A percentile compares a stretch with the other conserved stretches of the same genome.
Conservation (phyloP, 2,329 filamentous ascomycete genomes). For the Shiraia bambusicola region DNA sequence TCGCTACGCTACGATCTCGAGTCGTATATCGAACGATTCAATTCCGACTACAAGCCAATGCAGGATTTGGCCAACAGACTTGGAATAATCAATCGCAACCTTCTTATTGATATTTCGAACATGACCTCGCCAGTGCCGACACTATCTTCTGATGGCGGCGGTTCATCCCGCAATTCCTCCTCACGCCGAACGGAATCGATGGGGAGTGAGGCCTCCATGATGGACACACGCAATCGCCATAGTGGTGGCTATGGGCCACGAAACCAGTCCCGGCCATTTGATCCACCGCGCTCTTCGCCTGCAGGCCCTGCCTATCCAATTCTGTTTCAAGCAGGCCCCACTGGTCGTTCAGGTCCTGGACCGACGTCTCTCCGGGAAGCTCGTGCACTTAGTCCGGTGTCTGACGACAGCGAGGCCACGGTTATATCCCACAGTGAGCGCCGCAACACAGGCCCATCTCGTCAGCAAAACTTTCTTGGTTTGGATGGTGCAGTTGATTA, state of each 20-base stretch:
- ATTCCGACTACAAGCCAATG: conserved; percentile 73
- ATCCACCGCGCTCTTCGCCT: conserved; percentile 33
- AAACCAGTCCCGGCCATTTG: conserved; percentile 27
- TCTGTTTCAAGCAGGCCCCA: conserved; percentile 18
- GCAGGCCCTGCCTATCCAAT: conserved; percentile 27
- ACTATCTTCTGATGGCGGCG: conserved; percentile 43
- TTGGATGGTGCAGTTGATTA: conserved; percentile 34
- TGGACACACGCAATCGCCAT: conserved; percentile 52
- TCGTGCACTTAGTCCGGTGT: conserved; percentile 27
- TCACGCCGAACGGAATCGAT: conserved; percentile 48
- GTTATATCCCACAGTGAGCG: conserved; percentile 21
- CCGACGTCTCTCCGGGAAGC: conserved; percentile 24
- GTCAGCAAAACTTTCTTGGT: conserved; percentile 24
- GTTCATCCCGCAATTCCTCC: conserved; percentile 46
- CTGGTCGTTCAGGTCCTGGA: conserved; percentile 19
- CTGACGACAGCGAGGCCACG: conserved; percentile 34
- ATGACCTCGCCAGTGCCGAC: conserved; percentile 57
- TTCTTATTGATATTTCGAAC: conserved; percentile 62
- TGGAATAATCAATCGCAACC: conserved; percentile 73
- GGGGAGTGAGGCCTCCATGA: conserved; percentile 40
- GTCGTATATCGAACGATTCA: conserved; percentile 76
- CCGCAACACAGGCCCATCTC: conserved; percentile 24
- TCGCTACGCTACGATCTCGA: conserved; percentile 65
- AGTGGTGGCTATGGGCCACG: conserved; percentile 62
- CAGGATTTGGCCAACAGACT: conserved; percentile 69